Conservation (phyloP, 805 yeast species). For the Zygotorulaspora sp. region DNA sequence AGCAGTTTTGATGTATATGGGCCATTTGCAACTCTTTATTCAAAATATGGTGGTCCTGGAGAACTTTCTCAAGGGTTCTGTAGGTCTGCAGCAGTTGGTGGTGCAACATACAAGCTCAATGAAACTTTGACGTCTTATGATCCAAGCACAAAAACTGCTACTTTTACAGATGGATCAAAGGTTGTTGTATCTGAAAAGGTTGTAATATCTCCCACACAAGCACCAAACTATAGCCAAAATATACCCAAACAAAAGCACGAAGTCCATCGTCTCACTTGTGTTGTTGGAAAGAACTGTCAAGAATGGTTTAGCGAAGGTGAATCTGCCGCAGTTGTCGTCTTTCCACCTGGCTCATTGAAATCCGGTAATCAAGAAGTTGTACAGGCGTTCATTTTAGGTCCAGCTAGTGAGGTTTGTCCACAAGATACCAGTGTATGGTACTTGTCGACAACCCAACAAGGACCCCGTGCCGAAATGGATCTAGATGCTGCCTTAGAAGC, state of each 20-base stretch:
- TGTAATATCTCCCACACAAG: slow-evolving; percentile 69
- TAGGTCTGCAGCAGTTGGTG: slow-evolving; percentile 96
- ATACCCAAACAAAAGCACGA: slow-evolving; percentile 47
- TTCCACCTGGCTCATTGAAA: slow-evolving; percentile 79
- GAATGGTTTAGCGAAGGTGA: slow-evolving; percentile 92
- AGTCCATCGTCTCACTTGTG: slow-evolving; percentile 70
- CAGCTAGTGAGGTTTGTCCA: slow-evolving; percentile 85
- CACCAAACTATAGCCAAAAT: slow-evolving; percentile 41
- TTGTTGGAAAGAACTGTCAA: slow-evolving; percentile 79
- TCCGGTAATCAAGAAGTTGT: slow-evolving; percentile 66
- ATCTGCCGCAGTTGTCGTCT: slow-evolving; percentile 80
- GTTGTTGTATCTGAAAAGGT: slow-evolving; percentile 76
- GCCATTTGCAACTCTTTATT: slow-evolving; percentile 83
- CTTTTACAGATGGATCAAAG: slow-evolving; percentile 67
- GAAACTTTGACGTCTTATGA: slow-evolving; percentile 64
- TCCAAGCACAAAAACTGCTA: slow-evolving; percentile 60
- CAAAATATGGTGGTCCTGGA: slow-evolving; percentile 94
- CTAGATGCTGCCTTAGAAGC: slow-evolving; percentile 74
- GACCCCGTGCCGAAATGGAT: slow-evolving; percentile 66
- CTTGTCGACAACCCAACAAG: slow-evolving; percentile 69
- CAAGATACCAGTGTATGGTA: slow-evolving; percentile 88
- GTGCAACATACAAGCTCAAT: slow-evolving; percentile 84
- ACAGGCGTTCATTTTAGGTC: slow-evolving; percentile 82
- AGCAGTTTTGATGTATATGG: slow-evolving; percentile 89
- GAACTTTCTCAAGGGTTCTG: slow-evolving; percentile 96